Evolutionary conservation across 2,329 filamentous ascomycete genomes (phyloP).

Genomic region (Ophiostoma sp.): DNA sequence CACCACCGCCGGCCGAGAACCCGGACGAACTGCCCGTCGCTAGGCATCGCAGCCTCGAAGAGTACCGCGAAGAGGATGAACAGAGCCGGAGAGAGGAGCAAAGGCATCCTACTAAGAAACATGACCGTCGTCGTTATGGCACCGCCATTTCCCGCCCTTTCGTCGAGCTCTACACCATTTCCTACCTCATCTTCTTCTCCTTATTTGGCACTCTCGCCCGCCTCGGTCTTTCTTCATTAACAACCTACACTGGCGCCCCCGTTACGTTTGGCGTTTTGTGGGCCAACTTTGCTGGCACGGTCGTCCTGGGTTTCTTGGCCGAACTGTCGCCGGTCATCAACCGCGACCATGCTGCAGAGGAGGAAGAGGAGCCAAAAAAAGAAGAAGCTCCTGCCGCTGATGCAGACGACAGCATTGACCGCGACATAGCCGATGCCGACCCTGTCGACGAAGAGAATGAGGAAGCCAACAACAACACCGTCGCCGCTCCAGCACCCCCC

Average conservation of each 20-base stretch:
- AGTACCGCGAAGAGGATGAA: slow-evolving; percentile 36
- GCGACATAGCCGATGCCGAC: slow-evolving; percentile 42
- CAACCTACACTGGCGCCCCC: slow-evolving; percentile 75
- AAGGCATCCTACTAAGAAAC: neutral
- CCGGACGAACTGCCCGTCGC: slow-evolving; percentile 41
- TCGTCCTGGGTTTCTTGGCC: slow-evolving; percentile 81
- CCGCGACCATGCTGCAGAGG: slow-evolving; percentile 34
- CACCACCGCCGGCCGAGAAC: slow-evolving; percentile 47
- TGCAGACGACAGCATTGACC: neutral
- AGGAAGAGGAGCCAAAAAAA: slow-evolving; percentile 54
- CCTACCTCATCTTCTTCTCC: slow-evolving; percentile 82
- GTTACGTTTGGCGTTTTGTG: slow-evolving; percentile 74
- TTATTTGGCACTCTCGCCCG: slow-evolving; percentile 81
- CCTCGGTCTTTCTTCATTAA: slow-evolving; percentile 76
- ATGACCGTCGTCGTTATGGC: neutral
- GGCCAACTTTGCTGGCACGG: slow-evolving; percentile 81
- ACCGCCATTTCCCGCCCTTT: slow-evolving; percentile 48
- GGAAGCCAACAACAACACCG: neutral
- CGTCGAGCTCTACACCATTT: slow-evolving; percentile 69
- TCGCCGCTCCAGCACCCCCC: neutral
- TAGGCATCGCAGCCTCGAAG: slow-evolving; percentile 44
- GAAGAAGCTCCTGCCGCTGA: slow-evolving; percentile 15
- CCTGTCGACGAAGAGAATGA: neutral
- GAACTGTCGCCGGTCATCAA: slow-evolving; percentile 29
- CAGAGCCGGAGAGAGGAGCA: slow-evolving; percentile 29